These are phyloP conservation scores for Endocarpon pusillum DNA, from an alignment of 495 filamentous ascomycete species.

Conservation along the genomic window DNA sequence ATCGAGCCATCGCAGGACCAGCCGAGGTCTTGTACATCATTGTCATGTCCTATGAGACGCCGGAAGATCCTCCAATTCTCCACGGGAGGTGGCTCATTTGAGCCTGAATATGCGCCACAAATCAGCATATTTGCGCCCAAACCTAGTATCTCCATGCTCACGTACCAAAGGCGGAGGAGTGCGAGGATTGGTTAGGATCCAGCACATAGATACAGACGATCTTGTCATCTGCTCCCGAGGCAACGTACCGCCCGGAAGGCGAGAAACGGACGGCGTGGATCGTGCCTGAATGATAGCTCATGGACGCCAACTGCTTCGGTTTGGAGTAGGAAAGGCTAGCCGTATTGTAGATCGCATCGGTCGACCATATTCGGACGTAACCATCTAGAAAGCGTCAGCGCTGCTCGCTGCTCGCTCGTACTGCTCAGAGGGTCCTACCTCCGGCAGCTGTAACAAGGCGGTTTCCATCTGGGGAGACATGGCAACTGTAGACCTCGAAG, in stretches of 20 bases:
- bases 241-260: constrained; percentile 79
- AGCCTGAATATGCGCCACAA: constrained; percentile 44
- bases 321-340: constrained; percentile 46
- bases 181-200: constrained; percentile 61
- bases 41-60: constrained; percentile 88
- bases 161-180: constrained; percentile 58
- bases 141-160: constrained; percentile 3
- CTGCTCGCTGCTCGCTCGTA: neutral
- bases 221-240: constrained; percentile 94
- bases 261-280: constrained; percentile 96
- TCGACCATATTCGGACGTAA: constrained; percentile 94
- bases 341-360: constrained; percentile 73
- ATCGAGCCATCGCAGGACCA: constrained; percentile 96
- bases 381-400: constrained; percentile 43
- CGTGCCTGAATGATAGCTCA: constrained; percentile 95
- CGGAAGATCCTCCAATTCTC: constrained; percentile 95
- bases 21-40: constrained; percentile 94
- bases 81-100: constrained; percentile 78
- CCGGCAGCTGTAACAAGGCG: constrained; percentile 85
- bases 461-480: constrained; percentile 85
- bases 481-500: constrained; percentile 93
- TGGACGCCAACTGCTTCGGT: constrained; percentile 86
- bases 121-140: constrained; percentile 2
- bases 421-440: constrained; percentile 34
- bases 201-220: constrained; percentile 92